phyloP scores from a whole-genome alignment of 805 yeast genomes.

The Kockiozyma suomiensis region DNA sequence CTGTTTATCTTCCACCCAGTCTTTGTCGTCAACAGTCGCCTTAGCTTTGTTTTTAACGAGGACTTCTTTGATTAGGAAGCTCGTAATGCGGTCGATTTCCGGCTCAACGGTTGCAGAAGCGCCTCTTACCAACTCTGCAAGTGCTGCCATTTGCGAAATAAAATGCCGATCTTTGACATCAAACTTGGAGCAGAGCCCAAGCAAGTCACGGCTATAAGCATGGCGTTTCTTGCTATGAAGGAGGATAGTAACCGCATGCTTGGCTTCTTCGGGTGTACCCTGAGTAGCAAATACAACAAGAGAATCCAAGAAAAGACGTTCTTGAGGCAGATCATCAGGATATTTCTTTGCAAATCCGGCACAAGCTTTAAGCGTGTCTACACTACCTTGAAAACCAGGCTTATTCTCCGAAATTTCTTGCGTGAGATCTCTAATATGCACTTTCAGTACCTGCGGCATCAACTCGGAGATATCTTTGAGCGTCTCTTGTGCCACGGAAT shows the following conservation, averaged over 20 bases:
- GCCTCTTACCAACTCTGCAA: slow-evolving; percentile 60
- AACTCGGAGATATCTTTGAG: slow-evolving; percentile 43
- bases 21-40: slow-evolving; percentile 40
- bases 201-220: slow-evolving; percentile 46
- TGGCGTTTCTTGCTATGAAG: slow-evolving; percentile 52
- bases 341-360: slow-evolving; percentile 59
- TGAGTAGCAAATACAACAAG: slow-evolving; percentile 51
- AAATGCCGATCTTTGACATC: slow-evolving; percentile 46
- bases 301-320: slow-evolving; percentile 49
- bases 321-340: slow-evolving; percentile 52
- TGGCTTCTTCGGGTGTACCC: slow-evolving; percentile 65
- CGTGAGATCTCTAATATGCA: slow-evolving; percentile 57
- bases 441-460: slow-evolving; percentile 63
- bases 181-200: slow-evolving; percentile 54
- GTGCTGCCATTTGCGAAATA: slow-evolving; percentile 58
- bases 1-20: slow-evolving; percentile 54
- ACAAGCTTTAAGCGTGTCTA: slow-evolving; percentile 58
- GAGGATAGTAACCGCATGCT: slow-evolving; percentile 62
- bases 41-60: slow-evolving; percentile 53
- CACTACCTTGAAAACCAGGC: slow-evolving; percentile 39
- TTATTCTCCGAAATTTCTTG: slow-evolving; percentile 43
- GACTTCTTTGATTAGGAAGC: slow-evolving; percentile 61
- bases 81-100: slow-evolving; percentile 60
- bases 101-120: slow-evolving; percentile 55
- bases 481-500: slow-evolving; percentile 52